Conservation (phyloP, 768 basidiomycete species). For the Kwoniella bestiolae region DNA sequence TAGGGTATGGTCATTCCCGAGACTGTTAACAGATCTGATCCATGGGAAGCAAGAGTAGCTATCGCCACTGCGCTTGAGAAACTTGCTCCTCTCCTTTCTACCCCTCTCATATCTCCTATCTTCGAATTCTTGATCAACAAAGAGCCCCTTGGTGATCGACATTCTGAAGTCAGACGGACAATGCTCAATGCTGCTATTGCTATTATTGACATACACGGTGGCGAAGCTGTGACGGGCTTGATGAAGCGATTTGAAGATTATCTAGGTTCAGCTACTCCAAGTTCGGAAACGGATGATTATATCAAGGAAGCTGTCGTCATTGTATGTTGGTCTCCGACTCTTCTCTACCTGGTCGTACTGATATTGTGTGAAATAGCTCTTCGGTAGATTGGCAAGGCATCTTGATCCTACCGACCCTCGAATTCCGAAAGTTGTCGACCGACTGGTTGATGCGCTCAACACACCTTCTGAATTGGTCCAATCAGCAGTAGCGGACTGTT, state of each 20-base stretch:
- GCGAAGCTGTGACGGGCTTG: constrained; percentile 69
- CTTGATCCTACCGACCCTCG: constrained; percentile 75
- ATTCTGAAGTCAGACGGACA: constrained; percentile 75
- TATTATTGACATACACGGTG: constrained; percentile 82
- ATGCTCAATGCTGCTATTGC: constrained; percentile 85
- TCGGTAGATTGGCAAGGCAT: constrained; percentile 89
- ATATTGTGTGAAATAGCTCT: constrained; percentile 60
- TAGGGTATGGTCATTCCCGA: constrained; percentile 92
- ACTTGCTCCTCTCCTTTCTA: constrained; percentile 69
- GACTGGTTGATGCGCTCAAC: constrained; percentile 83
- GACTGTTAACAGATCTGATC: constrained; percentile 83
- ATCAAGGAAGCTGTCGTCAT: constrained; percentile 96
- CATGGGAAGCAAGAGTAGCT: constrained; percentile 82
- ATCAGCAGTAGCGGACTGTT: constrained; percentile 92
- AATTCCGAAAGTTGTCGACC: constrained; percentile 77
- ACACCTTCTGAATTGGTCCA: constrained; percentile 97
- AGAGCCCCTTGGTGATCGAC: constrained; percentile 84
- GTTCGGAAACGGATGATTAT: constrained; percentile 76
- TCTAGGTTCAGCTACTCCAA: constrained; percentile 64
- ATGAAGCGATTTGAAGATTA: constrained; percentile 81
- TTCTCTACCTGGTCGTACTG: not conserved
- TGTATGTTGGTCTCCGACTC: constrained; percentile 30
- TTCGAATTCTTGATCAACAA: constrained; percentile 85
- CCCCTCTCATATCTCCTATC: constrained; percentile 68
- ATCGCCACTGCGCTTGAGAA: constrained; percentile 70